Evolutionary conservation across 345 rosid species (phyloP).

Genomic region (Conringia planisiliqua): DNA sequence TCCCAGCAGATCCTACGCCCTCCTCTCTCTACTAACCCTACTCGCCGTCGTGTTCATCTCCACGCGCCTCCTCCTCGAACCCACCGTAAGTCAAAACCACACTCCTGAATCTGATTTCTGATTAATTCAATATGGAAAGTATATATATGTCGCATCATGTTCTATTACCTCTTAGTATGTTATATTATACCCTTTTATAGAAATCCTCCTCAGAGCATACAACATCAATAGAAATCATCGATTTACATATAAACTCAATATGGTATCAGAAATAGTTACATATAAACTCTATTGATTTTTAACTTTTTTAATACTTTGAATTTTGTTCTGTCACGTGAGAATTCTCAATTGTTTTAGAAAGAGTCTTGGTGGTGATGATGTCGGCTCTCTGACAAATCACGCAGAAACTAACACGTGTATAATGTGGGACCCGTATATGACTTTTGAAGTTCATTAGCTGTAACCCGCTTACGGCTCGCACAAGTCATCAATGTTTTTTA

Average conservation of each 20-base stretch:
- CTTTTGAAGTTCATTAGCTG: conserved; percentile 16
- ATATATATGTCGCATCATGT: not conserved
- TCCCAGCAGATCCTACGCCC: conserved; percentile 37
- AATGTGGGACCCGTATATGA: not conserved
- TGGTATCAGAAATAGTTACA: not conserved
- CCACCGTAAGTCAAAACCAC: conserved; percentile 42
- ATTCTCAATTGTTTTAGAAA: not conserved
- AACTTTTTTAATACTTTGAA: not conserved
- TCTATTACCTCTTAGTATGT: not conserved
- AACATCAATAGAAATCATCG: not conserved
- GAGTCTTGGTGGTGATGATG: conserved; percentile 12
- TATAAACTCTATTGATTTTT: not conserved
- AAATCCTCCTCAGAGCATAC: not conserved
- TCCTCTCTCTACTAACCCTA: conserved; percentile 38
- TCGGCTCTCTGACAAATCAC: not conserved
- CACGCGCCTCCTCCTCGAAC: conserved; percentile 54
- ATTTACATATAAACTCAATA: not conserved
- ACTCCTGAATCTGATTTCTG: not conserved
- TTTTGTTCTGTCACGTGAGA: conserved; percentile 21
- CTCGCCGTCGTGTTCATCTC: conserved; percentile 60
- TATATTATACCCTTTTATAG: not conserved
- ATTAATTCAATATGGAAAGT: not conserved
- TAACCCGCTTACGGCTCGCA: conserved; percentile 2
- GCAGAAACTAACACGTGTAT: not conserved
- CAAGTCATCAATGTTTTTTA: not conserved